Evolutionary conservation across 768 basidiomycete genomes (phyloP).

Genomic region (Mycena epipterygia): DNA sequence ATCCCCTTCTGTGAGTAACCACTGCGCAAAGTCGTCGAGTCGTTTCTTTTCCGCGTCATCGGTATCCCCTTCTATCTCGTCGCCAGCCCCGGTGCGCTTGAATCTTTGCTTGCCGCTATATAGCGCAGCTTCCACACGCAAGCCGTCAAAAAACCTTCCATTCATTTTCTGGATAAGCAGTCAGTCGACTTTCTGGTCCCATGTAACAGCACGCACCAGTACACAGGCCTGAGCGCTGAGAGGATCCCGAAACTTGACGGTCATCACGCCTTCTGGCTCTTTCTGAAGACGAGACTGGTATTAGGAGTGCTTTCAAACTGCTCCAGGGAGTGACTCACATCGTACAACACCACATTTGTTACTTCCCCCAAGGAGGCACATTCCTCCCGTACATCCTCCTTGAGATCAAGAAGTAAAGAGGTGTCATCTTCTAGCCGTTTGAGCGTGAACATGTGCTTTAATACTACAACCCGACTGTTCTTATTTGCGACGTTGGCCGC

Average conservation of each 20-base stretch:
- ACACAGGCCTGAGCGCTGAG: slow-evolving; percentile 95
- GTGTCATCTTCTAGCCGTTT: slow-evolving; percentile 89
- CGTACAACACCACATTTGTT: slow-evolving; percentile 94
- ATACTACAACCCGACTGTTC: slow-evolving; percentile 86
- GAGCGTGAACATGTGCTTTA: slow-evolving; percentile 96
- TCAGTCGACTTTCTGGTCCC: neutral
- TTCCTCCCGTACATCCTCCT: slow-evolving; percentile 97
- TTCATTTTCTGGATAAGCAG: slow-evolving; percentile 84
- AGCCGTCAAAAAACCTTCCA: slow-evolving; percentile 90
- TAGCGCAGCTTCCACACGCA: slow-evolving; percentile 84
- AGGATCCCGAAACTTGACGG: slow-evolving; percentile 94
- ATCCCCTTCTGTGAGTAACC: slow-evolving; percentile 88
- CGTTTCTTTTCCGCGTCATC: slow-evolving; percentile 87
- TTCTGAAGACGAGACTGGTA: slow-evolving; percentile 61
- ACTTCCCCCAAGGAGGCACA: slow-evolving; percentile 93
- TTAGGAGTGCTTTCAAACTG: neutral
- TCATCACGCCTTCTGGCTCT: slow-evolving; percentile 95
- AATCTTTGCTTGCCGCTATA: slow-evolving; percentile 88
- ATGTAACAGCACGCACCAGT: slow-evolving; percentile 64
- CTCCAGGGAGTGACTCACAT: slow-evolving; percentile 68
- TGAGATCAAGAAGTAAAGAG: slow-evolving; percentile 88
- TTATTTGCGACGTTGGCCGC: slow-evolving; percentile 59
- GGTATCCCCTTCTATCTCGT: slow-evolving; percentile 72
- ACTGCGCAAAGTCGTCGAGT: slow-evolving; percentile 88
- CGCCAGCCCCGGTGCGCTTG: slow-evolving; percentile 77